Base-by-base conservation (phyloP, 1,284 basidiomycete genomes). In the Puccinia horiana region DNA sequence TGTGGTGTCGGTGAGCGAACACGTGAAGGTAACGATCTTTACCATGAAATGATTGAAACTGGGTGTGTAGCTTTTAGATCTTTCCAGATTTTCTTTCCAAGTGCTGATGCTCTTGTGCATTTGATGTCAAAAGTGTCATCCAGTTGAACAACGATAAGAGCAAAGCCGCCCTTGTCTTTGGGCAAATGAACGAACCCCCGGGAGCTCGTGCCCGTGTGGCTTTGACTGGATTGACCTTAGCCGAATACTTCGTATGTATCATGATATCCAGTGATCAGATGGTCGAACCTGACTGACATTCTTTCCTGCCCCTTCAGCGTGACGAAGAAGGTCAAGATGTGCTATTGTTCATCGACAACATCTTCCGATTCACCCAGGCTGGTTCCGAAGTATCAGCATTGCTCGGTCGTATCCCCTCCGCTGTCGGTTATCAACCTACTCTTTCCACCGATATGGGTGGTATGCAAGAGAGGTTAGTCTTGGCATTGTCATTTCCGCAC, bases 181-280 rank as follows among this genome's bases (percentile, higher is more conserved):
- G 96, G 91, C 96, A 99, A 90, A 99, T 99, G 96, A 99, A 99
- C 91, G 96, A 99, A 91, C 96, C 96, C 88, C 96, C 96, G 86
- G 96, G 96, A 92, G 96, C 96, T 86, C 96, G 96, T 93, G 96
- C 96, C 88, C 96, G 96, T 93, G 96, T 98, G 87, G 96, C 96
- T 84, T 92, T 99, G 86, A 98, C 96, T 86, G 96, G 96, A 89
- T 90, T 99, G 84, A 98, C 96, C 88, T 97, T 98, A 85, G 96
- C 96, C 86, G 96, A 99, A 90, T 99, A 98, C 91, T 99, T 99
- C 96, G 80, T 82, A 37, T 20, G 80, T 76, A 29, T 29, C 12
- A 16, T 37, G 40, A 47, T 42, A 4, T 58, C 65, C 11, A n/a
- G 9, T 9, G 54, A 20, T 16, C 12, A 35, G 23, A 26, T 76